Base-by-base conservation (phyloP, 176 grass and related monocot genomes). In the Oryza nivara region DNA sequence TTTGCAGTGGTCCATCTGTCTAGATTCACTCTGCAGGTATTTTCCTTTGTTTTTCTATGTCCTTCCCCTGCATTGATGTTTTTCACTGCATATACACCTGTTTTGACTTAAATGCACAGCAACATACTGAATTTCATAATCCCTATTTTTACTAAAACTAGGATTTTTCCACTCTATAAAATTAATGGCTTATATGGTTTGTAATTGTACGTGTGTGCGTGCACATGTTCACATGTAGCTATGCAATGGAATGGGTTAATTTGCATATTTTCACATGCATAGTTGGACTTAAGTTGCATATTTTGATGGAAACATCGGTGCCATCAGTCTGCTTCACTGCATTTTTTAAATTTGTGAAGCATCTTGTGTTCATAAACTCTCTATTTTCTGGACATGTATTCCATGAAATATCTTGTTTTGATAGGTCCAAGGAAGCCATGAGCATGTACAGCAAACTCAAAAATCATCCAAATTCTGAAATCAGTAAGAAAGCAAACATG, bases 11-110 rank as follows among this genome's bases (percentile, higher is more conserved):
- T 88, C 95, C 17, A 84, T 95, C 43, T 95, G 95, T 92, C 91
- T 93, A 47, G 95, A 98, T 95, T 97, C 95, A 84, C 91, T 97
- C 65, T 85, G 89, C 83, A 95, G 91, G 95, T 94, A 89, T 35
- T 41, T 19, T 23, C 19, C 36, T 72, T 86, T 76, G 80, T 56
- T 75, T 40, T 28, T 20, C 15, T 69, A 4, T 83, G 15, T 7
- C 43, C 8, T 67, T 81, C 32, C 8, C 56, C 7, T 67, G 25
- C 54, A 46, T 77, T 0, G 17, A 22, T 65, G 5, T 15, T 77
- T 9, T 66, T 77, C 4, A 4, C 38, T 32, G 70, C 32, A 14
- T 65, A 30, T 67, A 4, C 12, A 23, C 32, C 32, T 81, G 10
- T 13, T 30, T n/a, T 77, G 11, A 45, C 9, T 26, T n/a, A 51